A percentile compares a stretch with the other conserved stretches of the same genome.
These are phyloP conservation scores for Neophaeococcomyces mojaviensis DNA, from an alignment of 2,329 filamentous ascomycete genomes.

Conservation along the genomic window DNA sequence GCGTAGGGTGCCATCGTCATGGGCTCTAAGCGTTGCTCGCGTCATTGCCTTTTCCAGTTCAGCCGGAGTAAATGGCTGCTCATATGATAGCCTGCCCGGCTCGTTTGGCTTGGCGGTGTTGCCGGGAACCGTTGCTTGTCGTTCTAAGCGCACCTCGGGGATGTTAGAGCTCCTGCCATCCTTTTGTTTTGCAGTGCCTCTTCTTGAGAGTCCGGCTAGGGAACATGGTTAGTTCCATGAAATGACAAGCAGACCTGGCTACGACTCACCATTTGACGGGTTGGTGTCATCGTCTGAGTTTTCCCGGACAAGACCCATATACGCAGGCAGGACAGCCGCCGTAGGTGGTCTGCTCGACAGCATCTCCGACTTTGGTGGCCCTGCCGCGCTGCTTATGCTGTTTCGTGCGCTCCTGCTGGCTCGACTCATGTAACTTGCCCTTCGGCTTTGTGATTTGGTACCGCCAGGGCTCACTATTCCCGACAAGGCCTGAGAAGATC, in stretches of 20 bases:
- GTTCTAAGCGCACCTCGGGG: conserved; percentile 12
- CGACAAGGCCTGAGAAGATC: conserved; percentile 18
- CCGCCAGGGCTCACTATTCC: conserved; percentile 22
- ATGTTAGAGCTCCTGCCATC: background rate
- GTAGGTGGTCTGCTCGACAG: conserved; percentile 13
- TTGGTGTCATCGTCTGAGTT: conserved; percentile 19
- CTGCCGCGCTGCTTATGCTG: conserved; percentile 1
- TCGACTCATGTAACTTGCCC: conserved; percentile 19
- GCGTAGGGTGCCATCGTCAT: background rate
- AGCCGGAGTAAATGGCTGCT: conserved; percentile 20
- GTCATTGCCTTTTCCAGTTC: conserved; percentile 23
- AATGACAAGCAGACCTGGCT: background rate
- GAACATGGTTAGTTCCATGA: background rate
- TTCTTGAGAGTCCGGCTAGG: conserved; percentile 21
- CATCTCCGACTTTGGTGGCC: background rate
- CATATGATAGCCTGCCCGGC: background rate
- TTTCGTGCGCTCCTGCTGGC: background rate
- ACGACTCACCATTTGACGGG: conserved; percentile 18
- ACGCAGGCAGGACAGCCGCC: background rate
- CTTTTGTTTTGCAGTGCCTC: conserved; percentile 15
- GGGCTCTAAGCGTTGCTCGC: conserved; percentile 13
- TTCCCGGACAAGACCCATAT: conserved; percentile 8
- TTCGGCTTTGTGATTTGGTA: conserved; percentile 23
- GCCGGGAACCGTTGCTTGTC: conserved; percentile 12
- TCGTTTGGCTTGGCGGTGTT: conserved; percentile 1